Conservation (phyloP, 129 eudicot species). For the carrot (Daucus carota) region DH1_v3.0 NC_030383.2:44812501-44813000, state of each 20-base stretch:
- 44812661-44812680: slow-evolving; percentile 60
- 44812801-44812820: not conserved
- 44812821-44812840: not conserved
- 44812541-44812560: too few relatives aligned
- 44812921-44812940: too few relatives aligned
- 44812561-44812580: too few relatives aligned
- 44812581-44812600: too few relatives aligned
- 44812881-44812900: too few relatives aligned
- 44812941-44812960: too few relatives aligned
- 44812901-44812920: too few relatives aligned
- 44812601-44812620: too few relatives aligned
- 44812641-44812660: slow-evolving; percentile 63
- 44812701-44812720: slow-evolving; percentile 18
- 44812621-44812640: slow-evolving; percentile 30
- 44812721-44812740: not conserved
- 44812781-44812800: not conserved
- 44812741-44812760: not conserved
- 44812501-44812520: not conserved
- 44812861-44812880: not conserved
- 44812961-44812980: too few relatives aligned
- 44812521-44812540: too few relatives aligned
- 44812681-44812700: slow-evolving; percentile 65
- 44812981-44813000: too few relatives aligned
- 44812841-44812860: not conserved
- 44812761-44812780: not conserved